A percentile compares a stretch with the other conserved stretches of the same genome.
These are phyloP conservation scores for Glonium stellatum DNA, from an alignment of 495 filamentous ascomycete species.

Conservation along the genomic window DNA sequence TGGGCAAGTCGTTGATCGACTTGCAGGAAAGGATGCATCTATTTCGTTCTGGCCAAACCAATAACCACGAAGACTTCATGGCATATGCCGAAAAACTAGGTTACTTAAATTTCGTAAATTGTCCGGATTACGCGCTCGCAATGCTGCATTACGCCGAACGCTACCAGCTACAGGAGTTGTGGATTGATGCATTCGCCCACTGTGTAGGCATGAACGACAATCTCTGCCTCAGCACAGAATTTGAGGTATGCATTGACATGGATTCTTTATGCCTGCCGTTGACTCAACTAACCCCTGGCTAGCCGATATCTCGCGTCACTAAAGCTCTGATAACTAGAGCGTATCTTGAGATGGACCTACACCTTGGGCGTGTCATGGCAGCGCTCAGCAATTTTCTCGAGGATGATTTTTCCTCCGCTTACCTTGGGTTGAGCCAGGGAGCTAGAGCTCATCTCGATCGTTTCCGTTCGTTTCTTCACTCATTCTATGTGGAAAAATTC, in stretches of 20 bases:
- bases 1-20: conserved; percentile 50
- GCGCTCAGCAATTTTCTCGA: conserved; percentile 54
- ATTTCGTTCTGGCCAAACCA: conserved; percentile 40
- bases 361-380: conserved; percentile 42
- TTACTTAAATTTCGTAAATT: conserved; percentile 54
- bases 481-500: conserved; percentile 53
- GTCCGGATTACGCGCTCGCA: conserved; percentile 53
- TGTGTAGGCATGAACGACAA: conserved; percentile 60
- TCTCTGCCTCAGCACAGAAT: conserved; percentile 46
- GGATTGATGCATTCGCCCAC: conserved; percentile 59
- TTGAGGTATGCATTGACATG: conserved; percentile 41
- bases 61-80: conserved; percentile 48
- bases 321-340: conserved; percentile 55
- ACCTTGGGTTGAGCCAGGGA: conserved; percentile 48
- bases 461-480: conserved; percentile 55
- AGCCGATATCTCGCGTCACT: conserved; percentile 49
- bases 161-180: conserved; percentile 48
- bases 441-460: conserved; percentile 53
- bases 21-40: conserved; percentile 54
- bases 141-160: conserved; percentile 56
- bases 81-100: conserved; percentile 53
- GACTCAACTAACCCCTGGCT: not conserved
- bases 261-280: not conserved
- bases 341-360: conserved; percentile 55
- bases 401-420: conserved; percentile 49